Base-by-base conservation (phyloP, 352 stramenopile genomes). In the Phytophthora pisi region DNA sequence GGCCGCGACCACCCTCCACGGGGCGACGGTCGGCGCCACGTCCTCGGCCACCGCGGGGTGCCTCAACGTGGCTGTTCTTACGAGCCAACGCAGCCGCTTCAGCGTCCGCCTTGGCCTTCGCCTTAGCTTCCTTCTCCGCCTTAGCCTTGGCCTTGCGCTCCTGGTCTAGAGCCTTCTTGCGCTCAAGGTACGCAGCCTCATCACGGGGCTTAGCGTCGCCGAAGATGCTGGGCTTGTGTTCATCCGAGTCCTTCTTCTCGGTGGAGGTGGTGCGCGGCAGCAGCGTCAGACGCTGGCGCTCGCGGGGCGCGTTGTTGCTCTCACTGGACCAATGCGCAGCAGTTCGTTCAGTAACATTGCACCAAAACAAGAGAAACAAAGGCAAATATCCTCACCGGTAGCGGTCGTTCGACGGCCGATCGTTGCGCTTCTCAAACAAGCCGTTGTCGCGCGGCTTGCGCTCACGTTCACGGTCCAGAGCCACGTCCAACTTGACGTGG, bases 171-270 rank as follows among this genome's bases (percentile, higher is more conserved):
- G 74, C 58, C 47, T 87, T 91, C 74, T 89, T 86, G 40, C 84
- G 86, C 64, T 92, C 86, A 10, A 78, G 72, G 61, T 93, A 91
- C 54, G 72, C 81, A 7, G 53, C 31, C 42, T 95, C 87, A 40
- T 95, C 88, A 31, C 85, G 88, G 3, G 89, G 87, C 72, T 95
- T 96, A 18, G 89, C 89, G n/a, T 94, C 80, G 15, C 89, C 89
- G 54, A 96, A 96, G 57, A 91, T 89, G 68, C 72, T 94, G 18
- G 79, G 67, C 46, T 85, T 90, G 50, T 77, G 57, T 16, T 51
- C 62, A 30, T 77, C 66, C 30, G 67, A 54, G 16, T 79, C 67
- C 40, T 75, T 63, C 30, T 69, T 58, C 34, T 88, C 77, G 0
- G 63, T 75, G 1, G 83, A 79, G 26, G 78, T 70, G 10, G 77